phyloP scores from a whole-genome alignment of 495 filamentous ascomycete genomes.

The Penicillium pulvis region DNA sequence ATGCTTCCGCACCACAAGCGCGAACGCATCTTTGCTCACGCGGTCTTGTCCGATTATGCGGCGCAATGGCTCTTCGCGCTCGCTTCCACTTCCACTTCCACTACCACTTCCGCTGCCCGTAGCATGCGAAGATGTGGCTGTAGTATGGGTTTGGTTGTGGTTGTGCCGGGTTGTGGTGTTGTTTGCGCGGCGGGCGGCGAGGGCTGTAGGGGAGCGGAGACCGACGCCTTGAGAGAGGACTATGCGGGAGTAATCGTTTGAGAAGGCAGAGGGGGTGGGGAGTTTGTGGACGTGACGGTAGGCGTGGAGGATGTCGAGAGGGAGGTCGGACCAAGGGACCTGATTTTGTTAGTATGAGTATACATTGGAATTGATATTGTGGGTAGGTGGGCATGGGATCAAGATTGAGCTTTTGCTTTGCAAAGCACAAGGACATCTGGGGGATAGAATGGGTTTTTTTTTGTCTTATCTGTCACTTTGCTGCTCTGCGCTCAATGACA shows the following conservation, averaged over 20 bases:
- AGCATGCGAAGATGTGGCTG: background rate
- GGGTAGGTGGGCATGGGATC: too few relatives aligned
- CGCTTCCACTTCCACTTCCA: slow-evolving; percentile 1
- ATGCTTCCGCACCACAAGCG: slow-evolving; percentile 81
- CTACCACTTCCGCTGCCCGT: background rate
- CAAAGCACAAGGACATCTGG: too few relatives aligned
- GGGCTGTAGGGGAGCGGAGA: slow-evolving; percentile 48
- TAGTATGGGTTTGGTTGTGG: background rate
- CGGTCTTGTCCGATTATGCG: slow-evolving; percentile 53
- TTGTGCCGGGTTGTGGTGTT: slow-evolving; percentile 6
- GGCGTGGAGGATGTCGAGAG: slow-evolving; percentile 70
- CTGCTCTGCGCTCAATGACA: background rate
- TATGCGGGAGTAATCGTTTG: slow-evolving; percentile 69
- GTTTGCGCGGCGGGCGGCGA: slow-evolving; percentile 44
- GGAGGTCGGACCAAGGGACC: slow-evolving; percentile 77
- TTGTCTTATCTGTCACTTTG: background rate
- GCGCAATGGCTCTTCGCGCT: slow-evolving; percentile 26
- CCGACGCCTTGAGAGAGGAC: slow-evolving; percentile 75
- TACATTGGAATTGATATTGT: background rate
- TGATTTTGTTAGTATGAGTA: slow-evolving; percentile 2
- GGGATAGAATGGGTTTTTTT: background rate
- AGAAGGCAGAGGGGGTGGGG: slow-evolving; percentile 67
- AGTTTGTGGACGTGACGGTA: slow-evolving; percentile 81
- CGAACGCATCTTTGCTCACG: slow-evolving; percentile 76
- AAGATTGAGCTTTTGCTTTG: too few relatives aligned